Percentiles rank a stretch among this genome's conserved stretches.
These are phyloP conservation scores for Amoebophrya sp. DNA, from an alignment of 169 alveolate species.

Conservation along the genomic window DNA sequence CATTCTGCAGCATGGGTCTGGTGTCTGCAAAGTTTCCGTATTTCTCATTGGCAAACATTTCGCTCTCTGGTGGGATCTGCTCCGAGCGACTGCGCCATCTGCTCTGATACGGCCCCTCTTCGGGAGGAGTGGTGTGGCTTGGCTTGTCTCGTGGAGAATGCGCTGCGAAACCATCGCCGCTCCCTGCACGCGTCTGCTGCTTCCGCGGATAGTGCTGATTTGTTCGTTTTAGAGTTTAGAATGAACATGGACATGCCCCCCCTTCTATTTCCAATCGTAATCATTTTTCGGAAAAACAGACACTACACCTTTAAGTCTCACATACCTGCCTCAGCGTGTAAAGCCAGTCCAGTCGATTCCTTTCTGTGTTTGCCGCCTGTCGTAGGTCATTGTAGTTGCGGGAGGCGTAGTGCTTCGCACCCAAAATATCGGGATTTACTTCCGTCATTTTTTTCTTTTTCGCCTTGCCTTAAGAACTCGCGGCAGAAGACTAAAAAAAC, in stretches of 20 bases:
- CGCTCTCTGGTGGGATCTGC: not conserved
- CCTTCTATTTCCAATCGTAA: too few relatives aligned
- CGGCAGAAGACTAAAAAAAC: too few relatives aligned
- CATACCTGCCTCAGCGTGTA: not conserved
- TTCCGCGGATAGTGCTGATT: too few relatives aligned
- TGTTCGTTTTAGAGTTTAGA: too few relatives aligned
- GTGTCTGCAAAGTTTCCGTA: not conserved
- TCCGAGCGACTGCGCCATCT: not conserved
- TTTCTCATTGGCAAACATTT: not conserved
- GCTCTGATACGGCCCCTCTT: not conserved
- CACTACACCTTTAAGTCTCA: too few relatives aligned
- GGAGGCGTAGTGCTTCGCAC: not conserved
- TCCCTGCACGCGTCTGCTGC: too few relatives aligned
- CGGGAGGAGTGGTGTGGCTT: not conserved
- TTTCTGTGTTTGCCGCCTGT: not conserved
- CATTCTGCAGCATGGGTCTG: not conserved
- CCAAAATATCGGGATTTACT: not conserved
- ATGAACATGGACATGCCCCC: too few relatives aligned
- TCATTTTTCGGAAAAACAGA: too few relatives aligned
- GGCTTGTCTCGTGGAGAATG: not conserved
- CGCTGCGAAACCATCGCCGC: not conserved
- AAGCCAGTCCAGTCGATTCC: not conserved
- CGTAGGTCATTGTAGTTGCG: not conserved
- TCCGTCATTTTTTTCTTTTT: not conserved
- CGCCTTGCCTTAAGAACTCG: not conserved